Base-by-base conservation (phyloP, 1,139 yeast species). In the Pichia sp. region DNA sequence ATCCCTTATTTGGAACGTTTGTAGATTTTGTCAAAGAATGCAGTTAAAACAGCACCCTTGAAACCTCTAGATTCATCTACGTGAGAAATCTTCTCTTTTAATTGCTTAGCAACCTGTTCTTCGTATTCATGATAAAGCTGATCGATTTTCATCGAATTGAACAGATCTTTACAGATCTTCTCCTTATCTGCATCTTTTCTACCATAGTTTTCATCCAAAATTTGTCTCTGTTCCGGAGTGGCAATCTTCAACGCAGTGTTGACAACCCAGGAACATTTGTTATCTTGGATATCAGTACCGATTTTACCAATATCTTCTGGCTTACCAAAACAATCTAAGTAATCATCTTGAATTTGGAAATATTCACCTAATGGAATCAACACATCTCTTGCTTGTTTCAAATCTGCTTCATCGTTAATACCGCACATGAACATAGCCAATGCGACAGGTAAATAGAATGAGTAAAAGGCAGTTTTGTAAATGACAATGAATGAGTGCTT, bases 301-400 rank as follows among this genome's bases (percentile, higher is more conserved):
- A 94, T 87, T 74, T 94, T 94, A 52, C 99, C 99, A 62, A 92
- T 92, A 60, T 90, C 90, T 62, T 85, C 95, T 41, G 98, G 97
- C 56, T 94, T 88, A 52, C 98, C 99, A 62, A 86, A 94, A 67
- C 97, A 87, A 67, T 94, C 99, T 58, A 94, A 78, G 70, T 73
- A 94, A 66, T 94, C 99, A 64, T 94, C 99, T 70, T 94, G 98
- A 57, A 94, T 87, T 71, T 94, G 99, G 83, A 94, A 94, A 66
- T 94, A 94, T 68, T 94, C 97, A 49, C 99, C 99, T 56, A 92
- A 77, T 49, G 97, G 97, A 53, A 94, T 81, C 65, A 94, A 76
- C 42, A 94, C 80, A 56, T 86, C 94, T 53, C 73, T 76, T 26
- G 88, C 97, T 70, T 92, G 98, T 64, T 85, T 76, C 64, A 94